These are phyloP conservation scores for Schizosaccharomyces pombe DNA, from an alignment of 805 yeast species.

Conservation along the genomic window ASM294v3 CU329670.1:2407501-2408000, in stretches of 20 bases:
- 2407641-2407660: conserved; percentile 77
- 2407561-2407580: conserved; percentile 4
- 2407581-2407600: conserved; percentile 6
- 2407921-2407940: no score
- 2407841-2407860: conserved; percentile 51
- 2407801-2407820: conserved; percentile 53
- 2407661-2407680: conserved; percentile 62
- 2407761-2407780: conserved; percentile 44
- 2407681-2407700: conserved; percentile 76
- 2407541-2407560: conserved; percentile 36
- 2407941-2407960: no score
- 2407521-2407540: conserved; percentile 23
- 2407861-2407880: conserved; percentile 25
- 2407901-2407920: no score
- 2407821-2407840: conserved; percentile 49
- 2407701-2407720: conserved; percentile 68
- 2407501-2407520: not conserved
- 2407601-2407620: not conserved
- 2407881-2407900: no score
- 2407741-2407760: conserved; percentile 32
- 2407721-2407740: conserved; percentile 55
- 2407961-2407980: no score
- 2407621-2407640: conserved; percentile 42
- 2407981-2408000: no score
- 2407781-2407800: conserved; percentile 37